Evolutionary conservation across 306 rosid genomes (phyloP), one percentile per base, ranked within the genome.

Genomic region (Cucurbita pepo): DNA sequence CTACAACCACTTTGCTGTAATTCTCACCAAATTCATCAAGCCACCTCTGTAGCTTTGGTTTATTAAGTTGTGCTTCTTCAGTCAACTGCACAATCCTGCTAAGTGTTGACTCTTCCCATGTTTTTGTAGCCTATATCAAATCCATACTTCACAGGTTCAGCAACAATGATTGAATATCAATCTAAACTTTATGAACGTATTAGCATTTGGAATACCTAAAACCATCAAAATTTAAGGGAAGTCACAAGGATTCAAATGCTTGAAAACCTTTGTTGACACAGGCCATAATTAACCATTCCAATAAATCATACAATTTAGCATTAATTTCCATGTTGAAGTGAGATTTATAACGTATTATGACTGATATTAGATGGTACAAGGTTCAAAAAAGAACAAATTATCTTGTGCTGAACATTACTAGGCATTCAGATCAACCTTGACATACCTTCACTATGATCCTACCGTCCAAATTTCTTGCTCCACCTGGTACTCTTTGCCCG

Each of bases 21-120:
- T 76, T 88, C 81, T 94, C 99, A 37, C 99, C 97, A 83, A 91
- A 94, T 81, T 94, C 95, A 79, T 94, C 96, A 70, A 94, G 84
- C 99, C 99, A 94, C 83, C 99, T 89, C 82, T 94, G 92, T 82
- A 91, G 97, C 85, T 84, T 91, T 34, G 99, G 97, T 82, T 84
- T 91, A 80, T 86, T 94, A 84, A 84, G 77, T 71, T 88, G 91
- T 57, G 97, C 97, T 87, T 94, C 97, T 89, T 91, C 96, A 64
- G 99, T 94, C 89, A 94, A 79, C 79, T 94, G 97, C 76, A 94
- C 96, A 81, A 94, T 94, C 87, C 75, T 88, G 83, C 79, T 91
- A 56, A 89, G 88, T 58, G 99, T 94, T 30, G 99, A 91, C 77
- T 94, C 97, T 77, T 87, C 86, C 99, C 99, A 94, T 44, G 88